Conservation (phyloP, 1,139 yeast genomes). For the Suhomyces maxii region DNA sequence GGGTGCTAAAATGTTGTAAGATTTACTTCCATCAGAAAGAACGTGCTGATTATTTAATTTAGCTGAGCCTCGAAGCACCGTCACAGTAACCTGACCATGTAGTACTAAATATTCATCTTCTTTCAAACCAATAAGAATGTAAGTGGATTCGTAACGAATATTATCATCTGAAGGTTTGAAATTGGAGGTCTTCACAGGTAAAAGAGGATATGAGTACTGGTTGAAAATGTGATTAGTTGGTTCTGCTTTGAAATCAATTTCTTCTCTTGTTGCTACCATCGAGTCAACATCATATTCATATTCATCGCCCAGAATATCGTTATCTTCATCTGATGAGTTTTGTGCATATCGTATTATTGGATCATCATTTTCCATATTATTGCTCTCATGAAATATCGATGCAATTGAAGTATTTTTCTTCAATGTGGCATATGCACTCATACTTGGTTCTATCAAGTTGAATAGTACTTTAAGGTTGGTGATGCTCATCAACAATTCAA, state of each 20-base stretch:
- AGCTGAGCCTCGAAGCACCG: conserved; percentile 59
- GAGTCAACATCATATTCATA: conserved; percentile 1
- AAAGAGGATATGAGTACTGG: background rate
- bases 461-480: background rate
- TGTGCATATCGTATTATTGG: conserved; percentile 22
- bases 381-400: conserved; percentile 16
- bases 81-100: conserved; percentile 58
- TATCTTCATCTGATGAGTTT: conserved; percentile 29
- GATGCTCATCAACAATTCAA: background rate
- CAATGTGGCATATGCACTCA: conserved; percentile 61
- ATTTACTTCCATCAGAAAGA: conserved; percentile 23
- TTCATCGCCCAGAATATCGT: conserved; percentile 14
- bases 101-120: conserved; percentile 51
- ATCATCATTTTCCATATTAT: conserved; percentile 18
- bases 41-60: conserved; percentile 56
- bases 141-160: conserved; percentile 27
- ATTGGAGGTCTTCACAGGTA: conserved; percentile 21
- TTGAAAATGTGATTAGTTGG: background rate
- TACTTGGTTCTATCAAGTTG: background rate
- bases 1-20: conserved; percentile 48
- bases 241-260: conserved; percentile 24
- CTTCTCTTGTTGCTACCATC: background rate
- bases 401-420: conserved; percentile 19
- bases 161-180: conserved; percentile 40
- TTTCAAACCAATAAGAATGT: conserved; percentile 44